These are phyloP conservation scores for Aspergillus fructus DNA, from an alignment of 2,329 filamentous ascomycete genomes.

Conservation along the genomic window DNA sequence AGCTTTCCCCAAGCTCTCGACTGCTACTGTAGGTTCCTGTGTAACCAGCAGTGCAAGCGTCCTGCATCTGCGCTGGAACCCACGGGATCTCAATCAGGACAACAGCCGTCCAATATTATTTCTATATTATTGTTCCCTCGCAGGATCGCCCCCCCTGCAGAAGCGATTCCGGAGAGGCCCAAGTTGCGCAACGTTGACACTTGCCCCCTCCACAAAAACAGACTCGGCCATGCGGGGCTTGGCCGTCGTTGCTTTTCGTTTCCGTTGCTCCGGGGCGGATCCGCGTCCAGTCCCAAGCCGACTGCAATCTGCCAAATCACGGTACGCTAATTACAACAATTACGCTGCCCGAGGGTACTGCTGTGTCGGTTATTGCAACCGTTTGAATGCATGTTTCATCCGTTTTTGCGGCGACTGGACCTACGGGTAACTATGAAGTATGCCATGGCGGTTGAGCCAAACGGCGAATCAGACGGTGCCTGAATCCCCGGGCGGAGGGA, in stretches of 20 bases:
- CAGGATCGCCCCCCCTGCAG: conserved; percentile 10
- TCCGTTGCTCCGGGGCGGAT: conserved; percentile 38
- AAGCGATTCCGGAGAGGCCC: background rate
- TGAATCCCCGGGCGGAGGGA: conserved; percentile 7
- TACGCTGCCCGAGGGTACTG: background rate
- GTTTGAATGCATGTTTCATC: background rate
- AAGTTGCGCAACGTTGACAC: background rate
- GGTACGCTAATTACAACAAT: background rate
- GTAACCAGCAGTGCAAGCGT: background rate
- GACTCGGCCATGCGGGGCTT: conserved; percentile 36
- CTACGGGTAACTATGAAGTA: background rate
- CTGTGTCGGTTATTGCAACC: background rate
- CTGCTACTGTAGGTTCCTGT: background rate
- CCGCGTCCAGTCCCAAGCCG: conserved; percentile 4
- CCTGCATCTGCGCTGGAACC: background rate
- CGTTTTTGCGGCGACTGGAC: background rate
- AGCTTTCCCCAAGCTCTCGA: conserved; percentile 7
- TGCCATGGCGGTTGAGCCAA: background rate
- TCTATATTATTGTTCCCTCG: background rate
- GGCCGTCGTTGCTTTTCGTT: conserved; percentile 20
- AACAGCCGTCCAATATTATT: background rate
- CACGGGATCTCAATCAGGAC: background rate
- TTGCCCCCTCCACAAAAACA: conserved; percentile 15
- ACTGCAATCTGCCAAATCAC: background rate
- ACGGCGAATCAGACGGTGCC: background rate